Evolutionary conservation across 176 grass and related monocot genomes (phyloP).

Genomic region (Poa pratensis): DNA sequence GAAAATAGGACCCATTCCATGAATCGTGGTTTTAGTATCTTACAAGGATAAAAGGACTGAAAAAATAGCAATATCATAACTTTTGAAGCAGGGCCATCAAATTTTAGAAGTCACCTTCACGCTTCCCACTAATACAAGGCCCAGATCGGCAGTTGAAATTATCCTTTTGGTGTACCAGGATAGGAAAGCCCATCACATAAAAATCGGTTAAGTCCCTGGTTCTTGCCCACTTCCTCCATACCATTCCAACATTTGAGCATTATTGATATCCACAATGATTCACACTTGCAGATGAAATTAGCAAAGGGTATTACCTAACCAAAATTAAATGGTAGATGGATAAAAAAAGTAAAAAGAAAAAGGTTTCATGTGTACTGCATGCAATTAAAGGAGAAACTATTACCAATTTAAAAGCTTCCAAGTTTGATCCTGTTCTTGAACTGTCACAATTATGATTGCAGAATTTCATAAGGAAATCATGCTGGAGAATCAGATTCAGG

Average conservation of each 20-base stretch:
- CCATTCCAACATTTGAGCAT: slow-evolving; percentile 56
- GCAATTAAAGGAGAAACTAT: slow-evolving; percentile 30
- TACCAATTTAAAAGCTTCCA: slow-evolving; percentile 81
- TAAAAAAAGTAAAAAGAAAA: slow-evolving; percentile 9
- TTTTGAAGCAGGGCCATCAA: slow-evolving; percentile 4
- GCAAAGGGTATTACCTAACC: slow-evolving; percentile 74
- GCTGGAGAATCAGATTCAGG: slow-evolving; percentile 58
- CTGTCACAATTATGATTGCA: slow-evolving; percentile 67
- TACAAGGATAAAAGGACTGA: background rate
- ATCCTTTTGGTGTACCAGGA: slow-evolving; percentile 58
- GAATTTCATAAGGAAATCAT: slow-evolving; percentile 67
- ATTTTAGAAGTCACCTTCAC: slow-evolving; percentile 62
- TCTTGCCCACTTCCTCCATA: slow-evolving; percentile 37
- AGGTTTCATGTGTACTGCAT: slow-evolving; percentile 19
- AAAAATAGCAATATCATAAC: slow-evolving; percentile 20
- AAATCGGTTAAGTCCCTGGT: slow-evolving; percentile 29
- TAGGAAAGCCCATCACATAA: slow-evolving; percentile 57
- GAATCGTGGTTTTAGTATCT: background rate
- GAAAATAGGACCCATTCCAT: background rate
- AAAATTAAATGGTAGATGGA: slow-evolving; percentile 39
- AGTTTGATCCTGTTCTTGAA: slow-evolving; percentile 39
- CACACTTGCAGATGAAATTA: slow-evolving; percentile 68
- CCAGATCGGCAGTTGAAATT: slow-evolving; percentile 76
- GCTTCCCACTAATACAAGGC: slow-evolving; percentile 69
- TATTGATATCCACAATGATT: slow-evolving; percentile 74